These are phyloP conservation scores for Magnusiomyces ingens DNA, from an alignment of 1,139 yeast species.

Conservation along the genomic window DNA sequence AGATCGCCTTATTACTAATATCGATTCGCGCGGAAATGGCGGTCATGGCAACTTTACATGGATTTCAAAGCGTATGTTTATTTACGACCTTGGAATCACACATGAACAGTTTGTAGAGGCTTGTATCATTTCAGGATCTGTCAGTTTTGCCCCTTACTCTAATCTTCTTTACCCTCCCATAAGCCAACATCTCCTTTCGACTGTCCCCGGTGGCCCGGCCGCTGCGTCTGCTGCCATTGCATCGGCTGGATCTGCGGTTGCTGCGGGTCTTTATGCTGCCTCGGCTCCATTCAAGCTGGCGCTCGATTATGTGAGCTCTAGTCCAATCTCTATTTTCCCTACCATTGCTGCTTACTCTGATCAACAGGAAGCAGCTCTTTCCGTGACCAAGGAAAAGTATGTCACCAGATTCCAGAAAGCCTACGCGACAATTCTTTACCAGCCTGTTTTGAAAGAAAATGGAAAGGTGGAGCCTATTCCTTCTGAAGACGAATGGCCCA, in stretches of 20 bases:
- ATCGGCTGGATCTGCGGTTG: conserved; percentile 36
- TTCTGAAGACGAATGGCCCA: conserved; percentile 47
- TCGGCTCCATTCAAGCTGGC: conserved; percentile 14
- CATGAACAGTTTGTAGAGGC: conserved; percentile 69
- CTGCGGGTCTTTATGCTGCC: conserved; percentile 31
- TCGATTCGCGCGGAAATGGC: conserved; percentile 59
- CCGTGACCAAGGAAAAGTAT: conserved; percentile 21
- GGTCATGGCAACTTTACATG: conserved; percentile 42
- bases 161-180: conserved; percentile 32
- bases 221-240: conserved; percentile 32
- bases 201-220: conserved; percentile 3
- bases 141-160: conserved; percentile 44
- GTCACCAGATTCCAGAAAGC: conserved; percentile 46
- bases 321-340: conserved; percentile 37
- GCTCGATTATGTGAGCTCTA: conserved; percentile 3
- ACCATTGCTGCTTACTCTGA: conserved; percentile 29
- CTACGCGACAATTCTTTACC: conserved; percentile 44
- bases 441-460: conserved; percentile 63
- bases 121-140: conserved; percentile 44
- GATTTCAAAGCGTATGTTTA: conserved; percentile 52
- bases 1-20: conserved; percentile 64
- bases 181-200: conserved; percentile 31
- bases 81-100: conserved; percentile 52
- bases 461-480: conserved; percentile 63
- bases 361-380: conserved; percentile 19